phyloP scores from a whole-genome alignment of 1,139 yeast genomes.

The Groenewaldozyma auringiensis region DNA sequence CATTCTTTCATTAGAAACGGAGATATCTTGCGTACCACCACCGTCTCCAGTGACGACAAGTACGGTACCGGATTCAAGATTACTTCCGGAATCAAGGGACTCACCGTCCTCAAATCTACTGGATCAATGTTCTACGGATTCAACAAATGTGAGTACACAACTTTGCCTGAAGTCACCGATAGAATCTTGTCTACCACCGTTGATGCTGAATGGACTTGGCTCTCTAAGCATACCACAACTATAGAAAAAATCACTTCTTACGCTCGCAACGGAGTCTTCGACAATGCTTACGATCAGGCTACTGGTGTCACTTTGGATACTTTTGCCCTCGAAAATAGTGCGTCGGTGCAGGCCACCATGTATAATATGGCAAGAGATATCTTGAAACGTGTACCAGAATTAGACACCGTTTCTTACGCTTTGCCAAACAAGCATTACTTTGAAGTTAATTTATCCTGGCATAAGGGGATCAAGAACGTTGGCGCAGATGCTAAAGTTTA shows the following conservation, averaged over 20 bases:
- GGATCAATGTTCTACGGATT: constrained; percentile 89
- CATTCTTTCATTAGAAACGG: constrained; percentile 86
- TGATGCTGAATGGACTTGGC: constrained; percentile 66
- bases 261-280: constrained; percentile 59
- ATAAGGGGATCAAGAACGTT: constrained; percentile 60
- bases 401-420: constrained; percentile 58
- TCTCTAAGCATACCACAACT: constrained; percentile 42
- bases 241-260: constrained; percentile 44
- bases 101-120: constrained; percentile 87
- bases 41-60: constrained; percentile 42
- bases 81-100: constrained; percentile 68
- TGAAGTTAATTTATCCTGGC: constrained; percentile 70
- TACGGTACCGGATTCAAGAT: constrained; percentile 43
- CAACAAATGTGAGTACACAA: constrained; percentile 81
- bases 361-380: constrained; percentile 79
- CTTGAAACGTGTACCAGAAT: constrained; percentile 47
- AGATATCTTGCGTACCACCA: constrained; percentile 62
- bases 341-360: constrained; percentile 95
- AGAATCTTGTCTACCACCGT: constrained; percentile 85
- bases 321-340: constrained; percentile 78
- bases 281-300: constrained; percentile 51
- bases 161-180: constrained; percentile 72
- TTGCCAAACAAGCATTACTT: constrained; percentile 90
- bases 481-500: constrained; percentile 64
- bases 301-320: constrained; percentile 62